These are phyloP conservation scores for Aspergillus nanangensis DNA, from an alignment of 495 filamentous ascomycete species.

Conservation along the genomic window DNA sequence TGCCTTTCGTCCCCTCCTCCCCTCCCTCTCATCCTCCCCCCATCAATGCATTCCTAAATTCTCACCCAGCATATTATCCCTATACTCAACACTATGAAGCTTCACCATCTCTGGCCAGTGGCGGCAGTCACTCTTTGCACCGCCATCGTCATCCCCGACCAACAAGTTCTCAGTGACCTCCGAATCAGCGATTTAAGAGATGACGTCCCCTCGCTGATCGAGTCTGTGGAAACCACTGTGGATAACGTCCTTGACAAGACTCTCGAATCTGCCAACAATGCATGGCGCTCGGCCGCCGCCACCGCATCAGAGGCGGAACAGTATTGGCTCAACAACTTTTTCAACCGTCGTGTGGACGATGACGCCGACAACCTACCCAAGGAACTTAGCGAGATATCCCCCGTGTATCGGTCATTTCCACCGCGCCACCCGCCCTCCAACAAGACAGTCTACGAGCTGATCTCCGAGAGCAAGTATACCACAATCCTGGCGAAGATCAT, in stretches of 20 bases:
- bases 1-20: background rate
- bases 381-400: background rate
- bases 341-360: background rate
- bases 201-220: background rate
- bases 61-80: no score
- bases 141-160: background rate
- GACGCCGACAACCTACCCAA: conserved; percentile 2
- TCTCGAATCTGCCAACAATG: background rate
- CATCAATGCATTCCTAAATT: background rate
- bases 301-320: background rate
- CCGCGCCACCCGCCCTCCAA: conserved; percentile 40
- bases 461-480: conserved; percentile 68
- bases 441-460: conserved; percentile 71
- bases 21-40: background rate
- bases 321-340: background rate
- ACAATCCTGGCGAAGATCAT: conserved; percentile 70
- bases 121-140: background rate
- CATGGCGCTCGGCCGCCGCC: background rate
- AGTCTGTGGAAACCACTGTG: background rate
- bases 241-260: background rate
- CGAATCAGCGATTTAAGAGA: background rate
- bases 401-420: background rate
- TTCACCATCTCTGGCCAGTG: conserved; percentile 1
- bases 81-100: conserved; percentile 1
- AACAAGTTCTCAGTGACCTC: background rate